Evolutionary conservation across 1,284 basidiomycete genomes (phyloP), one percentile per base, ranked within the genome.

Genomic region (Naganishia liquefaciens): DNA sequence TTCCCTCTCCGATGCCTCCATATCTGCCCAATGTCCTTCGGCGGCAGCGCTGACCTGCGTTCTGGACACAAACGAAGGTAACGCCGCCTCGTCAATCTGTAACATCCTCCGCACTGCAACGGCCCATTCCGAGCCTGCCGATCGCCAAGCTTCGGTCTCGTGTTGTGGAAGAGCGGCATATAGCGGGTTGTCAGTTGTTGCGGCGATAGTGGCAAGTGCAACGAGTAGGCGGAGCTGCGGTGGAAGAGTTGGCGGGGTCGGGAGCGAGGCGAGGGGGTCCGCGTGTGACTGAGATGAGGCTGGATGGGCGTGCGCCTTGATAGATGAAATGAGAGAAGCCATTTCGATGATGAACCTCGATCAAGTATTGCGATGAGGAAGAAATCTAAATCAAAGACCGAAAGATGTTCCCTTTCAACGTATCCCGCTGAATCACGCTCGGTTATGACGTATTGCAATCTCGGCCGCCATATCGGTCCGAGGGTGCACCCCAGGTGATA

Each of bases 41-140:
- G 75, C 74, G 1, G 71, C 70, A 0, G 49, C n/a, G 0, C 64
- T 63, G 10, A 77, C 74, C 27, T 70, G 68, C 11, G 68, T 64
- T 0, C 70, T 65, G 4, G 68, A 68, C 23, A 76, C 73, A 6
- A 66, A 47, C 1, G 70, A 52, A 0, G 77, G 77, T 7, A 79
- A 68, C 21, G 67, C 65, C 13, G 62, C 71, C 19, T 66, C 64
- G 15, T 74, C 70, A 19, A 79, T 66, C 3, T 72, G 70, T 21
- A 78, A 65, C 21, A 78, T 68, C 62, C 74, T 70, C 46, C 70
- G 68, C 0, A 79, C 70, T 1, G 74, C 66, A 46, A 54, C 46
- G 5, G 77, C 65, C 77, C 77, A 79, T 55, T 66, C 64, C 9
- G 62, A 30, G 1, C 71, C 67, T 3, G 58, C 63, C 1, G 54